Evolutionary conservation across 129 eudicot species (phyloP), one percentile per base, ranked within the genome.

Genomic region (Solidago caesia): DNA sequence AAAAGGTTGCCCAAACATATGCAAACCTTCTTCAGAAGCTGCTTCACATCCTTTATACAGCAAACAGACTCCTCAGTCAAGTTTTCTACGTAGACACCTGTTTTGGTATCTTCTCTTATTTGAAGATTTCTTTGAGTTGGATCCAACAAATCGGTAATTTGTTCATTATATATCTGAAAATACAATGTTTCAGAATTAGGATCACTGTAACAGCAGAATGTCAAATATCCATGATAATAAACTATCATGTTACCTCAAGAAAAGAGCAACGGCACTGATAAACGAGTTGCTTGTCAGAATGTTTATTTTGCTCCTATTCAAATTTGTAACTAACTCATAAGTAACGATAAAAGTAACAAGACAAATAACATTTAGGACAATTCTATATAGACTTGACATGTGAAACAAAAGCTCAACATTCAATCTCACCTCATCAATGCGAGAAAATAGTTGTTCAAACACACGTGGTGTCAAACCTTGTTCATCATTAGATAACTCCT

Each of bases 241-340:
- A 71, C n/a, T 62, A 64, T 58, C 9, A 69, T 67, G 16, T 64
- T 70, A 94, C 98, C 98, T 94, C 98, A 6, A 94, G 97, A 82
- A 94, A 94, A 82, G 98, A 94, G 74, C 98, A 94, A 25, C 98
- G 96, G 51, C 98, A 94, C 61, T 87, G 96, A 88, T 94, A 94
- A 75, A 78, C 79, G 57, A 94, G 89, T 41, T 94, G 96, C 62
- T 86, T 86, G 74, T 88, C 91, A 57, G 88, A 77, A 62, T 94
- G 87, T 80, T 87, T 90, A 53, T 44, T 75, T 88, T 94, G 98
- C 70, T 94, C 98, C 98, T 94, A 68, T 57, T 47, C 55, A 26
- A 65, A 55, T 42, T 79, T 53, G n/a, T 68, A 67, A 68, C 64
- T 7, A 12, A 64, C 41, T n/a, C 56, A 33, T 55, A 21, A 72